A percentile compares a stretch with the other conserved stretches of the same genome.
Evolutionary conservation across 2,329 filamentous ascomycete genomes (phyloP).

Genomic region (Aspergillus sp.): DNA sequence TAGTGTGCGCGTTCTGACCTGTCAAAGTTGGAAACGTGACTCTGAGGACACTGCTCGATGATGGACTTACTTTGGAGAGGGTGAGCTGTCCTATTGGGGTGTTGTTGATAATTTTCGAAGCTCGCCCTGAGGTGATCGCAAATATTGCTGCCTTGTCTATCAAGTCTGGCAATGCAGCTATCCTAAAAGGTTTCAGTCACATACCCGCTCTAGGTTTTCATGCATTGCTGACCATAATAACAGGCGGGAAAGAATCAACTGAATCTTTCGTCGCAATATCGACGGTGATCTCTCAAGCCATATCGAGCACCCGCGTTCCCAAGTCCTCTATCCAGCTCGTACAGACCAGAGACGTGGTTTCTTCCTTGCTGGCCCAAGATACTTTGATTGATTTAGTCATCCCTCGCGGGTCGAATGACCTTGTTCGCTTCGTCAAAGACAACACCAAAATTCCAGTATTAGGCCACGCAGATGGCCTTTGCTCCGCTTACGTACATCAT

Average conservation of each 20-base stretch:
- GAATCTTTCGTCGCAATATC: conserved; percentile 94
- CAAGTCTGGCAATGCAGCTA: conserved; percentile 96
- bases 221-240: conserved; percentile 8
- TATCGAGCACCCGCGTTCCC: conserved; percentile 73
- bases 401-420: conserved; percentile 84
- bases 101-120: conserved; percentile 98
- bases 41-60: conserved; percentile 80
- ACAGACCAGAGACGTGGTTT: conserved; percentile 86
- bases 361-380: conserved; percentile 82
- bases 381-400: conserved; percentile 92
- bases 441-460: conserved; percentile 93
- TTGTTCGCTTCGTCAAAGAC: conserved; percentile 85
- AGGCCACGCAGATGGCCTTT: conserved; percentile 93
- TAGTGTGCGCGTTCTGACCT: conserved; percentile 5
- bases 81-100: conserved; percentile 95
- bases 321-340: conserved; percentile 90
- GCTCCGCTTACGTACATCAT: conserved; percentile 78
- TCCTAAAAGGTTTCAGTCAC: conserved; percentile 70
- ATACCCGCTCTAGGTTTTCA: neutral
- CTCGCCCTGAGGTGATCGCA: conserved; percentile 94
- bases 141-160: conserved; percentile 95
- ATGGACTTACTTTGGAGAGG: conserved; percentile 80
- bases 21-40: conserved; percentile 76
- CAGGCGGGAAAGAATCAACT: conserved; percentile 89
- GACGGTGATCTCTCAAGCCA: conserved; percentile 75